Percentiles rank a stretch among this genome's conserved stretches.
Conservation (phyloP, 2,329 filamentous ascomycete genomes). For the Fusarium sacchari region DNA sequence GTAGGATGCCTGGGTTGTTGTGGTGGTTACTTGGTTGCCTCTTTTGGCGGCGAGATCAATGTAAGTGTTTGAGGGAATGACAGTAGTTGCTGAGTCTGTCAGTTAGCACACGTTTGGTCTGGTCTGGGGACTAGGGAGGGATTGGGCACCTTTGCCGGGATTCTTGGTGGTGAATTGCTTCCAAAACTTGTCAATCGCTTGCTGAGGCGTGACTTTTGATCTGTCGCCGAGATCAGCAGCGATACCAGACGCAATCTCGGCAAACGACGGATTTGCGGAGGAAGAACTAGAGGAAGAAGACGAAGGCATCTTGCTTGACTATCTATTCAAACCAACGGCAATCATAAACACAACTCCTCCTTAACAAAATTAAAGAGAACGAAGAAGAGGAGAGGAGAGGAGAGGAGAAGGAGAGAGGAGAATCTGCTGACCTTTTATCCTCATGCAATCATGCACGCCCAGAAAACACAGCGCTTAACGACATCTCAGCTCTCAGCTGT, state of each 20-base stretch:
- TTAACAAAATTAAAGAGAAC: background rate
- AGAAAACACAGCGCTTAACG: background rate
- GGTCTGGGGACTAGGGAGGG: no score
- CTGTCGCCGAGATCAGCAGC: conserved; percentile 24
- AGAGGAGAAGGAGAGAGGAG: background rate
- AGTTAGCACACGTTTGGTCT: background rate
- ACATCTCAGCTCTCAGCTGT: conserved; percentile 4
- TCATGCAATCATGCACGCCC: background rate
- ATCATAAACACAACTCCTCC: fast-evolving
- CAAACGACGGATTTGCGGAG: background rate
- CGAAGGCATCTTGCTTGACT: conserved; percentile 14
- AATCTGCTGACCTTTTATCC: conserved; percentile 16
- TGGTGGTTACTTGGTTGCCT: conserved; percentile 63
- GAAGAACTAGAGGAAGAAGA: conserved; percentile 17
- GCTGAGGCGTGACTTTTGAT: conserved; percentile 69
- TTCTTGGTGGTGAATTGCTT: conserved; percentile 74
- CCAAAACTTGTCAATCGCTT: conserved; percentile 78
- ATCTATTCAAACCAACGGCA: background rate
- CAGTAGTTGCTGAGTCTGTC: conserved; percentile 64
- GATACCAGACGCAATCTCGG: background rate
- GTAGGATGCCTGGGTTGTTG: conserved; percentile 73
- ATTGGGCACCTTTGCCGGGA: conserved; percentile 70
- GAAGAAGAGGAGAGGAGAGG: background rate
- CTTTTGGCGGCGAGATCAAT: conserved; percentile 68
- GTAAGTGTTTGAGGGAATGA: conserved; percentile 75